phyloP scores from a whole-genome alignment of 2,329 filamentous ascomycete genomes.

The Botrytis medusae region DNA sequence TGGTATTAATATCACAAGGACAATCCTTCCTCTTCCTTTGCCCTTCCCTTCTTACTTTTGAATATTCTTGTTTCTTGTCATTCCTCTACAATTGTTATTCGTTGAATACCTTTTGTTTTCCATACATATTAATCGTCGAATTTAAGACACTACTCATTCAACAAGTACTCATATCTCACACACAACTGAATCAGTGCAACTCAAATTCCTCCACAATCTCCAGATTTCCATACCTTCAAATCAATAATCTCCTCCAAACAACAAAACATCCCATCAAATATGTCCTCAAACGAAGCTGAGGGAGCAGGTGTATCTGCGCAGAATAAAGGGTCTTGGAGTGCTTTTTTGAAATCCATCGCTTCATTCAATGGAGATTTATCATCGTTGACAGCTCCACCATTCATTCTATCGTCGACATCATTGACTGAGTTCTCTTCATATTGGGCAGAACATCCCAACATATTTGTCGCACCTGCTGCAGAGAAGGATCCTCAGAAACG shows the following conservation, averaged over 20 bases:
- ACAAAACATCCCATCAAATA: conserved; percentile 22
- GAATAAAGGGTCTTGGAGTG: conserved; percentile 39
- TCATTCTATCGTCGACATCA: conserved; percentile 76
- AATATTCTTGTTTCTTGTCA: neutral
- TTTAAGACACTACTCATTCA: neutral
- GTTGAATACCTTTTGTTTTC: neutral
- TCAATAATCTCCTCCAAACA: neutral
- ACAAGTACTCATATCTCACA: neutral
- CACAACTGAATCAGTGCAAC: neutral
- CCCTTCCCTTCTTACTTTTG: neutral
- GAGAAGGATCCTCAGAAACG: conserved; percentile 81
- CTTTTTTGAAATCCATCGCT: conserved; percentile 60
- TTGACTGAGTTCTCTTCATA: conserved; percentile 80
- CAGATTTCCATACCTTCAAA: conserved; percentile 13
- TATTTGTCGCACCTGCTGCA: conserved; percentile 79
- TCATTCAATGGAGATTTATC: conserved; percentile 82
- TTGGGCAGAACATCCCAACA: conserved; percentile 74
- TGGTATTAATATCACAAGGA: conserved; percentile 2
- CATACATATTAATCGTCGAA: neutral
- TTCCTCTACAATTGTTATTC: neutral
- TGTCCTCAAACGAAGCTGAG: conserved; percentile 38
- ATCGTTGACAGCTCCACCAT: conserved; percentile 77
- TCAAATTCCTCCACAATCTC: conserved; percentile 7
- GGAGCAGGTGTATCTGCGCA: conserved; percentile 37
- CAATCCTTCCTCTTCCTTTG: conserved; percentile 7